Conservation (phyloP, 2,329 filamentous ascomycete genomes). For the Herpomyces periplanetae region DNA sequence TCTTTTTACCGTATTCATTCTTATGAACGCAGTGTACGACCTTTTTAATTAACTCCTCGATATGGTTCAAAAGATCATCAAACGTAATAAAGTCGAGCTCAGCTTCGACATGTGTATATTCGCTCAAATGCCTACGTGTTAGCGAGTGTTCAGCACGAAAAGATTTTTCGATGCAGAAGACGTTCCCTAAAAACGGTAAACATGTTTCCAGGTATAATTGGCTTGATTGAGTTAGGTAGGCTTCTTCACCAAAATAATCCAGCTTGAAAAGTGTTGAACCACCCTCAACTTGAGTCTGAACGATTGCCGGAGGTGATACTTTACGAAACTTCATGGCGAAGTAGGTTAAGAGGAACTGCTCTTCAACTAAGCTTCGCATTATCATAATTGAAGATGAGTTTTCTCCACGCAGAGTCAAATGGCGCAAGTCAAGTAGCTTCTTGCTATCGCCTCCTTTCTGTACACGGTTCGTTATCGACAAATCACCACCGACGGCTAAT, state of each 20-base stretch:
- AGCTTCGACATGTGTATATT: constrained; percentile 87
- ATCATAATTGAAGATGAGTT: constrained; percentile 51
- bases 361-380: constrained; percentile 39
- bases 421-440: constrained; percentile 37
- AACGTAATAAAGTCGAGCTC: constrained; percentile 91
- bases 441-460: constrained; percentile 25
- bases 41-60: constrained; percentile 54
- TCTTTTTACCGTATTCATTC: constrained; percentile 27
- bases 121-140: constrained; percentile 65
- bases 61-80: constrained; percentile 42
- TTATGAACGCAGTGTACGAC: constrained; percentile 39
- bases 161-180: constrained; percentile 92
- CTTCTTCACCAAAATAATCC: constrained; percentile 52
- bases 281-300: constrained; percentile 80
- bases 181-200: constrained; percentile 55
- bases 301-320: constrained; percentile 56
- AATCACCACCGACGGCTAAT: constrained; percentile 43
- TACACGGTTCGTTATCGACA: constrained; percentile 57
- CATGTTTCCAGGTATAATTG: constrained; percentile 92
- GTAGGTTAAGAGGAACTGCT: constrained; percentile 40
- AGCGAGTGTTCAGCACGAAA: constrained; percentile 92
- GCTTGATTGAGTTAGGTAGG: constrained; percentile 81
- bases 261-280: constrained; percentile 66
- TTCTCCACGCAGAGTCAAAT: constrained; percentile 52
- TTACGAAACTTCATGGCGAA: constrained; percentile 37